A percentile compares a stretch with the other conserved stretches of the same genome.
These are phyloP conservation scores for Camelina laxa DNA, from an alignment of 345 rosid genomes.

Conservation along the genomic window DNA sequence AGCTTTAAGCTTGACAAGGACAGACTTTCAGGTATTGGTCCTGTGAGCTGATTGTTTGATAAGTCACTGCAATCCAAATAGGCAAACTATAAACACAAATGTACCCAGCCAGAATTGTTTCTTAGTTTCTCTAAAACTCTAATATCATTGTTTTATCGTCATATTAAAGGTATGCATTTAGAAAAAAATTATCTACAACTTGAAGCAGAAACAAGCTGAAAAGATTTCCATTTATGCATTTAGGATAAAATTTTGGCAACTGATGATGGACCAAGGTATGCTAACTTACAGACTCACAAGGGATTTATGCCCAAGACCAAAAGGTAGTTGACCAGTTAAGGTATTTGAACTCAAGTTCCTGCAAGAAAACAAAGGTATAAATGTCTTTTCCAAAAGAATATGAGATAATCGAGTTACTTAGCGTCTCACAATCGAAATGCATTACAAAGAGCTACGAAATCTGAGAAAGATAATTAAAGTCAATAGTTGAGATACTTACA, in stretches of 20 bases:
- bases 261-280: constrained; percentile 3
- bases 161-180: not conserved
- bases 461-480: constrained; percentile 19
- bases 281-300: constrained; percentile 76
- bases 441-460: constrained; percentile 7
- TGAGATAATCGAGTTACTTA: not conserved
- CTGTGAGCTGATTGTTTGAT: constrained; percentile 78
- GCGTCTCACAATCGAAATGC: not conserved
- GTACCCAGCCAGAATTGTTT: not conserved
- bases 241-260: constrained; percentile 27
- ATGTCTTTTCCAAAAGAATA: not conserved
- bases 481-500: constrained; percentile 67
- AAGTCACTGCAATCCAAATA: constrained; percentile 66
- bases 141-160: constrained; percentile 9
- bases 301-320: constrained; percentile 76
- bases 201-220: constrained; percentile 13
- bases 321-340: constrained; percentile 71
- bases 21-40: constrained; percentile 86
- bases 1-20: constrained; percentile 70
- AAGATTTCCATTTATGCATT: not conserved
- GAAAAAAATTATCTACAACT: not conserved
- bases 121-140: constrained; percentile 7
- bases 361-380: constrained; percentile 33
- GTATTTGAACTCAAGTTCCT: constrained; percentile 88
- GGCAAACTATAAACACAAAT: constrained; percentile 30